Evolutionary conservation across 108 stramenopile species (phyloP), one percentile per base, ranked within the genome.

Genomic region (Phaeodactylum tricornutum): DNA sequence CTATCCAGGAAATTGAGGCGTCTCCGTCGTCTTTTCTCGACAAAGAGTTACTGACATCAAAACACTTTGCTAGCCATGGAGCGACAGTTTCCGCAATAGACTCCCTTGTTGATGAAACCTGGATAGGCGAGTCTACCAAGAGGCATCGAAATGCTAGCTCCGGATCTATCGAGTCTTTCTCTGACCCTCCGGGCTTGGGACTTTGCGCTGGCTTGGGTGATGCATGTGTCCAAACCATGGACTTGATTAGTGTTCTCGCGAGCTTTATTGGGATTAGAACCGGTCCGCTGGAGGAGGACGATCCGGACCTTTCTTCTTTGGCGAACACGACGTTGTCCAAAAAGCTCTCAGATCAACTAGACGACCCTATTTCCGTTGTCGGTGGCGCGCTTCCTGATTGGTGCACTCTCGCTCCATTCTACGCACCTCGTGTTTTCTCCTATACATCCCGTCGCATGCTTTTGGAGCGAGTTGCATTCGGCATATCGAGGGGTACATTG

Each of bases 371-470:
- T 16, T 30, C 59, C 19, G 68, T 69, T 21, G 68, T 74, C 2
- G 55, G 68, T 36, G 61, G 68, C 14, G 59, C 50, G 29, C 33
- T 69, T 11, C 73, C 73, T 14, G 42, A 44, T 0, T 74, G 73
- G 73, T 69, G 68, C 47, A 29, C 47, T 4, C 24, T 32, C 16
- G 50, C 39, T 27, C 73, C 73, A 16, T n/a, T 62, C 4, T 52
- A 66, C 25, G 52, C 73, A 26, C 73, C 73, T 0, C 47, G 64
- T 29, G 53, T 74, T 3, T 74, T 74, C 50, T 62, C 51, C 28
- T 69, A 74, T 46, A 61, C 34, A 15, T 59, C 68, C 30, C 29
- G 73, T 12, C 41, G 57, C 9, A 29, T 52, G 21, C 47, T 74
- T 20, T 38, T 74, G 20, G 63, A 69, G 15, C 53, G 67, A 3